Conservation (phyloP, 2,329 filamentous ascomycete genomes). For the Annulohypoxylon truncatum region DNA sequence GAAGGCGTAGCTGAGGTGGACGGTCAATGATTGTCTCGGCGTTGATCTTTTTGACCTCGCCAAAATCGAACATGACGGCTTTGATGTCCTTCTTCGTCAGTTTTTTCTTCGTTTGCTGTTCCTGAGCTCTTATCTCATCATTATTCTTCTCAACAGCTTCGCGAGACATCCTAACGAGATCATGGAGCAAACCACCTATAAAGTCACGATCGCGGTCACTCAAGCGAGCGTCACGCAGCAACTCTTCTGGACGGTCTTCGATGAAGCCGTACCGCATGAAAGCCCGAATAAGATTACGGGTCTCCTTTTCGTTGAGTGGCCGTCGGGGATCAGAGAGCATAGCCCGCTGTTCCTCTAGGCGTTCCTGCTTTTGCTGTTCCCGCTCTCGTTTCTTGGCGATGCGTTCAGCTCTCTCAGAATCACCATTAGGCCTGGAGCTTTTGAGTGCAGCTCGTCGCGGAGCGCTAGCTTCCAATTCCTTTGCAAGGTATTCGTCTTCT, state of each 20-base stretch:
- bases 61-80: slow-evolving; percentile 94
- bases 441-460: slow-evolving; percentile 78
- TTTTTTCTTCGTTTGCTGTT: slow-evolving; percentile 83
- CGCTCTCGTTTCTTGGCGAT: slow-evolving; percentile 74
- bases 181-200: slow-evolving; percentile 78
- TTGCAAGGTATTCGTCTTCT: slow-evolving; percentile 83
- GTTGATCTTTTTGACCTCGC: slow-evolving; percentile 93
- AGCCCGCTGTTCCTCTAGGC: slow-evolving; percentile 78
- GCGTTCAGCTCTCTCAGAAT: slow-evolving; percentile 73
- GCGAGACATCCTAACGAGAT: slow-evolving; percentile 72
- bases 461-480: slow-evolving; percentile 85
- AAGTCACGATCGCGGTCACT: slow-evolving; percentile 84
- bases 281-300: slow-evolving; percentile 88
- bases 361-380: slow-evolving; percentile 75
- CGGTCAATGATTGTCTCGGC: slow-evolving; percentile 95
- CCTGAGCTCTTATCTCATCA: slow-evolving; percentile 79
- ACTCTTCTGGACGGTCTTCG: slow-evolving; percentile 86
- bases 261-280: slow-evolving; percentile 93
- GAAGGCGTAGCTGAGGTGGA: slow-evolving; percentile 85
- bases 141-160: slow-evolving; percentile 74
- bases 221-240: slow-evolving; percentile 87
- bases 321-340: slow-evolving; percentile 85
- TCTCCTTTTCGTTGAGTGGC: slow-evolving; percentile 92
- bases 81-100: slow-evolving; percentile 98
- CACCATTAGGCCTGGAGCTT: slow-evolving; percentile 61